Base-by-base conservation (phyloP, 257 asterid genomes). In the Penstemon barbatus region DNA sequence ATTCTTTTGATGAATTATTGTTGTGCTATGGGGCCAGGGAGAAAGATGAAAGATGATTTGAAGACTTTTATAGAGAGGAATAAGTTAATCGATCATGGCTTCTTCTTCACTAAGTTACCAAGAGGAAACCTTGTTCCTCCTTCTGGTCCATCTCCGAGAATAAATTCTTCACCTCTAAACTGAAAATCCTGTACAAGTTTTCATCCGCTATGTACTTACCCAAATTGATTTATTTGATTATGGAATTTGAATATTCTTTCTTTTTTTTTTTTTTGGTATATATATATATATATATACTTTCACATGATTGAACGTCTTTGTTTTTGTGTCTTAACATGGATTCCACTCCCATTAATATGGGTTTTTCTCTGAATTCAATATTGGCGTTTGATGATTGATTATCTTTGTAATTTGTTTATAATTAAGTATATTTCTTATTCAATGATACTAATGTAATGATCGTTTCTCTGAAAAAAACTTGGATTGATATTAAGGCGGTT, bases 131-230 rank as follows among this genome's bases (percentile, higher is more conserved):
- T 75, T 13, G 50, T 83, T 63, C 83, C 87, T 42, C 87, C 87
- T 53, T 83, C 85, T 38, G 83, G 59, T 49, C 87, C 87, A 58
- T 83, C 87, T 8, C 54, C 65, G 25, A 67, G 87, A 67, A 85
- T 80, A 42, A 77, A 83, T 58, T 70, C 82, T 43, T 42, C 54
- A 37, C 82, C 81, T 63, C 72, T 13, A 69, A 54, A 78, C 19
- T 75, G 79, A 79, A 25, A 25, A 25, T 25, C 46, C 8, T 50
- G 11, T 25, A 25, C 33, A 25, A 25, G 33, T 25, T 25, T 25
- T 25, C 33, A 25, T 25, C 33, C 33, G 2, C 2, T 1, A 1
- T 25, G 33, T 25, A 25, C 33, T 25, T 15, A 25, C 13, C 36
- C 50, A 3, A 7, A 5, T 18, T 46, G 44, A 60, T 70, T 45